Percentiles rank a stretch among this genome's conserved stretches.
phyloP scores from a whole-genome alignment of 2,329 filamentous ascomycete species.

The Ceratocystis eucalypticola region DNA sequence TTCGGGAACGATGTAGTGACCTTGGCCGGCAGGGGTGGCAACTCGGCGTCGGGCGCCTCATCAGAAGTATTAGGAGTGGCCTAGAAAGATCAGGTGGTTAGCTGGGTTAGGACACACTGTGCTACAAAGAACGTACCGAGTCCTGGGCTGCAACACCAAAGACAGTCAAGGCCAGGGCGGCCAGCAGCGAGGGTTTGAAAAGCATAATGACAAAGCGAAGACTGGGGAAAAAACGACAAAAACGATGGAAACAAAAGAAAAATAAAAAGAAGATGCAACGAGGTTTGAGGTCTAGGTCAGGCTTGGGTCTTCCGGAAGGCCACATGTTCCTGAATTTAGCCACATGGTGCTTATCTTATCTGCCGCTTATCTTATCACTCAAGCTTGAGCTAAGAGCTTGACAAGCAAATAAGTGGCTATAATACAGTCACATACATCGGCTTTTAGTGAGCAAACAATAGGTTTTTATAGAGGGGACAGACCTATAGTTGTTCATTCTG shows the following conservation, averaged over 20 bases:
- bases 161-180: conserved; percentile 56
- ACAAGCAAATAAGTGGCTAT: neutral
- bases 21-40: conserved; percentile 21
- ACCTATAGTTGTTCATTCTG: no score
- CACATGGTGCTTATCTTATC: neutral
- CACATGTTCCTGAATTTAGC: conserved; percentile 14
- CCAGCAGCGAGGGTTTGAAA: conserved; percentile 58
- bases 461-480: no score
- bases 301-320: conserved; percentile 9
- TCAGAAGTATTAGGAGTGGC: conserved; percentile 15
- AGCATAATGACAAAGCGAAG: conserved; percentile 43
- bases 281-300: neutral
- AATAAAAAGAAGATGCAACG: neutral
- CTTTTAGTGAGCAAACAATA: no score
- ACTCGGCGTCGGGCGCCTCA: conserved; percentile 1
- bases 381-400: neutral
- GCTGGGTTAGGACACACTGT: neutral
- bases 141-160: conserved; percentile 44
- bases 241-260: conserved; percentile 3
- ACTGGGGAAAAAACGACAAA: conserved; percentile 13
- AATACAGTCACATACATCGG: no score
- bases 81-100: neutral
- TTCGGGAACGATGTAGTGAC: conserved; percentile 52
- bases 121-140: conserved; percentile 4
- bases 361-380: conserved; percentile 8